Percentiles rank a stretch among this genome's conserved stretches.
These are phyloP conservation scores for Chrysoporthe cubensis DNA, from an alignment of 2,329 filamentous ascomycete species.

Conservation along the genomic window DNA sequence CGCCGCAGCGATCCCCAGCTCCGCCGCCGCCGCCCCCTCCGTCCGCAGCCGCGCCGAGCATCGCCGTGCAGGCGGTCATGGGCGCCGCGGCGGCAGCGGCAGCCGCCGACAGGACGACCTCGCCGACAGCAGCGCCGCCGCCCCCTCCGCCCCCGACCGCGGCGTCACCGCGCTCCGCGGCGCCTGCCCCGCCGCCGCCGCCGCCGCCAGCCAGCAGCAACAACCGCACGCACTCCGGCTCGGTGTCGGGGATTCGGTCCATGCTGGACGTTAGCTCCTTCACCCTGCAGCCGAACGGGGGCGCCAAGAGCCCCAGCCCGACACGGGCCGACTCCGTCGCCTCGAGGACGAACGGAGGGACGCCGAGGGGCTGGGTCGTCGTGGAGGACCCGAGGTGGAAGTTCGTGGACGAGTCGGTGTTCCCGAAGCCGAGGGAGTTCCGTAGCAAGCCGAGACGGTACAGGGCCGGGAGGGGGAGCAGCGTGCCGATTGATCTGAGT, in stretches of 20 bases:
- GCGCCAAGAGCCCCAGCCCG: conserved; percentile 50
- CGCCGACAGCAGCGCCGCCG: conserved; percentile 37
- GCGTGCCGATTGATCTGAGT: conserved; percentile 84
- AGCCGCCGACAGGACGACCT: conserved; percentile 30
- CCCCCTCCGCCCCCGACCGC: conserved; percentile 44
- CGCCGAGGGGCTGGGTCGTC: conserved; percentile 48
- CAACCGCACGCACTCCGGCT: conserved; percentile 38
- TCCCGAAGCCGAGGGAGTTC: conserved; percentile 87
- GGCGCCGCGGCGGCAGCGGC: conserved; percentile 40
- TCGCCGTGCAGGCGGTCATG: conserved; percentile 46
- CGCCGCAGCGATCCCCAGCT: conserved; percentile 5
- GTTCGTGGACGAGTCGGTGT: conserved; percentile 79
- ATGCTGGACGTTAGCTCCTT: conserved; percentile 78
- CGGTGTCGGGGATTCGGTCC: conserved; percentile 57
- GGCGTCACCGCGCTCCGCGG: conserved; percentile 40
- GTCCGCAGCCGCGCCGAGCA: conserved; percentile 37
- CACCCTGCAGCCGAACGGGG: conserved; percentile 70
- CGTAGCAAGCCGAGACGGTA: conserved; percentile 76
- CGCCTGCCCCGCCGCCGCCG: conserved; percentile 42
- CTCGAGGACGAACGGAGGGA: conserved; percentile 35
- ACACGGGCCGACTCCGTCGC: conserved; percentile 42
- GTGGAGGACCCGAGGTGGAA: conserved; percentile 84
- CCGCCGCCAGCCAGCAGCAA: conserved; percentile 40
- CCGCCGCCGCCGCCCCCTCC: conserved; percentile 34
- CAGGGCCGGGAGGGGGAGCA: conserved; percentile 88